Conservation (phyloP, 2,329 filamentous ascomycete genomes). For the Alternaria tenuissima region DNA sequence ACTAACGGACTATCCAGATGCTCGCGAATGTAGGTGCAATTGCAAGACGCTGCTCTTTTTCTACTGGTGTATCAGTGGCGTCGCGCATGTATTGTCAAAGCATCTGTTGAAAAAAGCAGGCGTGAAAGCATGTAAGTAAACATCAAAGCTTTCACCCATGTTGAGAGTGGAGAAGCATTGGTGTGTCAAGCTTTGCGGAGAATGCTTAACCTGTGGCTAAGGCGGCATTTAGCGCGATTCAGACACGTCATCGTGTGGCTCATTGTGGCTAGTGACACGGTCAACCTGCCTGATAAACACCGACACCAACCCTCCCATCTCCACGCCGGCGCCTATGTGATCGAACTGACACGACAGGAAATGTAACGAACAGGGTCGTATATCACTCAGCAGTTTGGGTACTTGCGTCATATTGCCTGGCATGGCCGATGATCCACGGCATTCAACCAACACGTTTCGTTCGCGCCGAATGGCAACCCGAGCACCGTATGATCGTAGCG, state of each 20-base stretch:
- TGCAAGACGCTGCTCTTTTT: no score
- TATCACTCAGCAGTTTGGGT: rapidly evolving
- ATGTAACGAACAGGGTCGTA: neutral
- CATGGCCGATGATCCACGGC: no score
- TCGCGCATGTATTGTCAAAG: no score
- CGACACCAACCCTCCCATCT: neutral
- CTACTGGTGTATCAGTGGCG: no score
- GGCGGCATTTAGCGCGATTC: neutral
- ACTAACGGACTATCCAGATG: neutral
- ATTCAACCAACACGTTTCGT: no score
- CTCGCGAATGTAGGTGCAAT: neutral
- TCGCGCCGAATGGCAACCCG: no score
- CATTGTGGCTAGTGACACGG: conserved; percentile 1
- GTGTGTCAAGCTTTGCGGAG: conserved; percentile 9
- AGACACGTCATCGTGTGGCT: conserved; percentile 3
- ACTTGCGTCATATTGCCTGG: no score
- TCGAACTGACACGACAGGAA: neutral
- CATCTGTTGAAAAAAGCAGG: neutral
- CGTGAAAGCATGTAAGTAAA: no score
- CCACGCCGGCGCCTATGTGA: neutral
- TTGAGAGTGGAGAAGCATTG: neutral
- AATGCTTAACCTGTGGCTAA: conserved; percentile 5
- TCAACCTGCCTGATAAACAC: neutral
- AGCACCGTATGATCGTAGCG: neutral
- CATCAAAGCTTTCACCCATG: neutral